phyloP scores from a whole-genome alignment of 805 yeast genomes.

The Candida multigemmis region DNA sequence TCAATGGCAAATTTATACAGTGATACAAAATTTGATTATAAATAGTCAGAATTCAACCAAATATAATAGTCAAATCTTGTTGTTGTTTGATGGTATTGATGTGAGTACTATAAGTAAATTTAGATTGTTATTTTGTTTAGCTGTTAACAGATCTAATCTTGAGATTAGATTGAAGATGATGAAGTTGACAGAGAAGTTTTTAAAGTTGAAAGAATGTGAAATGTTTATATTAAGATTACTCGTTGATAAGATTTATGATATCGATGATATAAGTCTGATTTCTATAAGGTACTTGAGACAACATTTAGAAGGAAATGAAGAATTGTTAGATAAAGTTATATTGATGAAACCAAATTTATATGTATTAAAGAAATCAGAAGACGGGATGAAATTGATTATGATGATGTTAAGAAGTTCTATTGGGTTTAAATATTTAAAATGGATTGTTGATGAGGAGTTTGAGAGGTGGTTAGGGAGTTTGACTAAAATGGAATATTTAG shows the following conservation, averaged over 20 bases:
- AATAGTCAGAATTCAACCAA: constrained; percentile 22
- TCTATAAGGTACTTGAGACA: too few species aligned
- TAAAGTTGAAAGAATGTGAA: constrained; percentile 24
- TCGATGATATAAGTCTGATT: too few species aligned
- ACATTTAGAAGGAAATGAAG: too few species aligned
- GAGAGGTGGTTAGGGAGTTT: constrained; percentile 48
- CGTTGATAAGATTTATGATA: constrained; percentile 64
- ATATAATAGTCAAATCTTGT: constrained; percentile 46
- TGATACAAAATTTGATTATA: constrained; percentile 62
- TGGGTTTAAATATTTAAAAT: too few species aligned
- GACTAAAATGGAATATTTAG: constrained; percentile 38
- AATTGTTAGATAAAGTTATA: too few species aligned
- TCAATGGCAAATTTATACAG: constrained; percentile 79
- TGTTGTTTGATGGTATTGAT: constrained; percentile 57
- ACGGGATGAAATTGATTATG: too few species aligned
- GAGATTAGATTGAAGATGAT: constrained; percentile 32
- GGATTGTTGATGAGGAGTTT: constrained; percentile 57
- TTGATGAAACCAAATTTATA: too few species aligned
- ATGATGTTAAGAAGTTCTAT: too few species aligned
- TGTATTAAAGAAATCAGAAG: too few species aligned
- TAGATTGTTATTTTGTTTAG: constrained; percentile 55
- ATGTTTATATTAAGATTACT: constrained; percentile 46
- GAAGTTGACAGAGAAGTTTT: constrained; percentile 37
- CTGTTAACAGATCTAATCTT: constrained; percentile 46
- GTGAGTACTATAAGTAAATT: constrained; percentile 49